Base-by-base conservation (phyloP, 202 grass and related monocot species). In the Schoenoplectus tabernaemontani region DNA sequence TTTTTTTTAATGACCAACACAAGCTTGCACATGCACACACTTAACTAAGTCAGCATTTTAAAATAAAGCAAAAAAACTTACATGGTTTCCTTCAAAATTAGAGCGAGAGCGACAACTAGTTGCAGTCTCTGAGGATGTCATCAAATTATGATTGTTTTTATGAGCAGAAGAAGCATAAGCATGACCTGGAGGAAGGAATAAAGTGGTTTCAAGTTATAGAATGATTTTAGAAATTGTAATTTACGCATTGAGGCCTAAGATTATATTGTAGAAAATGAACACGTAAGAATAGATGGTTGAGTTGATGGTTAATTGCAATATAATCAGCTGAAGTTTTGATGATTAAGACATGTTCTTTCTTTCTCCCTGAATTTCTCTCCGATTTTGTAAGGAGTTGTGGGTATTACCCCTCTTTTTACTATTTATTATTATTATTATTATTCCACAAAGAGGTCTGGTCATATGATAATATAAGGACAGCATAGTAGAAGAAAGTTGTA, bases 81-180 rank as follows among this genome's bases (percentile, higher is more conserved):
- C 77, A 32, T 33, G 77, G 43, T 80, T 23, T 64, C 50, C 77
- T 80, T 80, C 77, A 26, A 65, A 80, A 47, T 34, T 64, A n/a
- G n/a, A n/a, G n/a, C n/a, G n/a, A 13, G 59, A 63, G 0, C 42
- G 7, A 51, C 12, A 51, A 2, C 20, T 74, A 19, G 7, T 54
- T 33, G 70, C 15, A 9, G 54, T 74, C 44, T 74, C 44, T 53
- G 70, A 34, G 11, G 70, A 54, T 10, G 47, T n/a, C n/a, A 24
- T 33, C 26, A 53, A 33, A 74, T 74, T 80, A 59, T n/a, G 43
- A 48, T 43, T 80, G 28, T 36, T 43, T 26, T 32, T 80, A 63
- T 80, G 58, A 62, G 57, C 42, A n/a, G n/a, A n/a, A 42, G 37
- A 47, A 28, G 57, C 77, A 63, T 50, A 79, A 64, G 39, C 58